Evolutionary conservation across 2,329 filamentous ascomycete species (phyloP), one percentile per base, ranked within the genome.

Genomic region (Blastomyces percursus): DNA sequence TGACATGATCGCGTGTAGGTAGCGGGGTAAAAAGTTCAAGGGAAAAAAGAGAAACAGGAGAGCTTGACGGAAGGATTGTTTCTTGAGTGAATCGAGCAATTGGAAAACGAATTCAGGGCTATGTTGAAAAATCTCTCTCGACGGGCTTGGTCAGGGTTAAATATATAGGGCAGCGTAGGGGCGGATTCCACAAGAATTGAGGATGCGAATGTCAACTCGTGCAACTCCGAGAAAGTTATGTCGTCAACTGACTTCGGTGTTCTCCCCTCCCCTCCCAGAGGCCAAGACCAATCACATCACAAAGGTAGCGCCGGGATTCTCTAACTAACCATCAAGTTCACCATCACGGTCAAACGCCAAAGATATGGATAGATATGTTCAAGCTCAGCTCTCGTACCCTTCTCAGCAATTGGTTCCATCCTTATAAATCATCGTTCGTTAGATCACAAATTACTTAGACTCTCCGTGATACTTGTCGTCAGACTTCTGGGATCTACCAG

Each of bases 1-100:
- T 40, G 65, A 62, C 64, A 62, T 64, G 32, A n/a, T 59, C 3
- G 30, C 32, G 7, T 52, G 35, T 9, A 21, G 35, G 27, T 30
- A 24, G n/a, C 21, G 54, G 51, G 30, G 52, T 9, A 21, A 21
- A 27, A 61, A 44, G 12, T 16, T 42, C 19, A 35, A 40, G 42
- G 8, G 21, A 21, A 24, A 35, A 55, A 48, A 2, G 21, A 4
- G 27, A 30, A 30, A 30, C 27, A 30, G 51, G 59, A 4, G 55
- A 44, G 56, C 9, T 24, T 27, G 48, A 24, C 5, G 1, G 51
- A 14, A 12, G 21, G n/a, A 9, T 16, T 16, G 8, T 21, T 54
- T 24, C 48, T 3, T n/a, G 2, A 19, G 24, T 51, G 32, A 42
- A 54, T 35, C 30, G 19, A 61, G 24, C 11, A 44, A 54, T 46